A percentile compares a stretch with the other conserved stretches of the same genome.
Conservation (phyloP, 1,139 yeast genomes). For the Lodderomyces theae region DNA sequence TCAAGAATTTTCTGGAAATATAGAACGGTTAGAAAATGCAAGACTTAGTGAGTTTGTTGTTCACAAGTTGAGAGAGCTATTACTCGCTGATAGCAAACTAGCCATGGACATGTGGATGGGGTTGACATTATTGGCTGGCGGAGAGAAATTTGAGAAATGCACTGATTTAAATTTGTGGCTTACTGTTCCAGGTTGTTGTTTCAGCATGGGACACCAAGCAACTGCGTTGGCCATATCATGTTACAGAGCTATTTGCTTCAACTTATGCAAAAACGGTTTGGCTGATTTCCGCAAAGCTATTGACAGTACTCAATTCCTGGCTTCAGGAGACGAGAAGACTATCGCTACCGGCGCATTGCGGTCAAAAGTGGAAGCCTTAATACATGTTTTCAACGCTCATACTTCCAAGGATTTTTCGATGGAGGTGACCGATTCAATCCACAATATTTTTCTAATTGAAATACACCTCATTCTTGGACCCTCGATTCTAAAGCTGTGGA, state of each 20-base stretch:
- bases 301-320: slow-evolving; percentile 18
- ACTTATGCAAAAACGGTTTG: slow-evolving; percentile 34
- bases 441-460: slow-evolving; percentile 30
- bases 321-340: slow-evolving; percentile 15
- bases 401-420: slow-evolving; percentile 17
- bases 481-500: slow-evolving; percentile 17
- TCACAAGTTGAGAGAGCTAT: slow-evolving; percentile 25
- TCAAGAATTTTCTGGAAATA: not conserved
- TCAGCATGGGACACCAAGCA: slow-evolving; percentile 26
- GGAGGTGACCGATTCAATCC: slow-evolving; percentile 30
- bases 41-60: slow-evolving; percentile 26
- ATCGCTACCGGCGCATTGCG: slow-evolving; percentile 20
- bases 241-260: slow-evolving; percentile 40
- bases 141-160: slow-evolving; percentile 34
- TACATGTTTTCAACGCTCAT: slow-evolving; percentile 27
- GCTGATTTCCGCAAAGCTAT: slow-evolving; percentile 21
- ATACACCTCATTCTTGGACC: slow-evolving; percentile 33
- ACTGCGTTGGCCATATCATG: slow-evolving; percentile 29
- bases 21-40: slow-evolving; percentile 8
- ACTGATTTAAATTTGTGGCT: slow-evolving; percentile 32
- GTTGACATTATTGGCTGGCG: slow-evolving; percentile 28
- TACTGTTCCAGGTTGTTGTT: slow-evolving; percentile 30
- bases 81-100: slow-evolving; percentile 25
- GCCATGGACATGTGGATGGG: slow-evolving; percentile 48
- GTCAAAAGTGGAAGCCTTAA: slow-evolving; percentile 29